These are phyloP conservation scores for Hanseniaspora lachancei DNA, from an alignment of 805 yeast species.

Conservation along the genomic window DNA sequence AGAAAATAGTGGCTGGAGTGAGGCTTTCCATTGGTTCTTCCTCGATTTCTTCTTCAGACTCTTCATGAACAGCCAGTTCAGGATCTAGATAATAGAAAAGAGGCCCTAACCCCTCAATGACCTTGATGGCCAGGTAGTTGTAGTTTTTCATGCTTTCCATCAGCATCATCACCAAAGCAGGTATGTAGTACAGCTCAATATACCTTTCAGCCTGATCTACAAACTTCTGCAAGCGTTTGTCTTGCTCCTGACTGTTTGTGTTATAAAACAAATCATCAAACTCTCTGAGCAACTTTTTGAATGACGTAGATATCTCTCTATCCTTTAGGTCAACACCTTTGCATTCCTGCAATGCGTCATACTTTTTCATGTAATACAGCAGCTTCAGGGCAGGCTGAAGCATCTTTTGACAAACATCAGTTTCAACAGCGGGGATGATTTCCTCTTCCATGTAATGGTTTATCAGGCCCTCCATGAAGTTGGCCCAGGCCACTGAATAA, in stretches of 20 bases:
- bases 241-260: slow-evolving; percentile 28
- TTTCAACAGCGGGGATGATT: slow-evolving; percentile 27
- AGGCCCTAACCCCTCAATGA: slow-evolving; percentile 27
- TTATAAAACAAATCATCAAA: slow-evolving; percentile 28
- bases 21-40: slow-evolving; percentile 11
- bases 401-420: slow-evolving; percentile 28
- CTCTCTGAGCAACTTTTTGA: slow-evolving; percentile 26
- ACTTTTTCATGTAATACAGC: slow-evolving; percentile 21
- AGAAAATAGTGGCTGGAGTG: background rate
- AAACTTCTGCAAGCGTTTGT: slow-evolving; percentile 27
- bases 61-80: slow-evolving; percentile 19
- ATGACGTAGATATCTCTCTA: slow-evolving; percentile 27
- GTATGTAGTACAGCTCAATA: slow-evolving; percentile 26
- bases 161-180: slow-evolving; percentile 24
- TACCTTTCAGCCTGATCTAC: slow-evolving; percentile 29
- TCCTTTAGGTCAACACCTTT: slow-evolving; percentile 25
- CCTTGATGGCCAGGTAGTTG: slow-evolving; percentile 24
- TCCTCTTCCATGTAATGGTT: slow-evolving; percentile 27
- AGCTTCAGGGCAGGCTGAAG: slow-evolving; percentile 13
- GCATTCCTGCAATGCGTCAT: slow-evolving; percentile 21
- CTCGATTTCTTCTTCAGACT: slow-evolving; percentile 12
- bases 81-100: slow-evolving; percentile 26
- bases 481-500: slow-evolving; percentile 29
- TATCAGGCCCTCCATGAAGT: slow-evolving; percentile 29
- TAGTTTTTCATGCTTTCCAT: slow-evolving; percentile 22